These are phyloP conservation scores for Stachybotrys chlorohalonatus DNA, from an alignment of 2,329 filamentous ascomycete genomes.

Conservation along the genomic window DNA sequence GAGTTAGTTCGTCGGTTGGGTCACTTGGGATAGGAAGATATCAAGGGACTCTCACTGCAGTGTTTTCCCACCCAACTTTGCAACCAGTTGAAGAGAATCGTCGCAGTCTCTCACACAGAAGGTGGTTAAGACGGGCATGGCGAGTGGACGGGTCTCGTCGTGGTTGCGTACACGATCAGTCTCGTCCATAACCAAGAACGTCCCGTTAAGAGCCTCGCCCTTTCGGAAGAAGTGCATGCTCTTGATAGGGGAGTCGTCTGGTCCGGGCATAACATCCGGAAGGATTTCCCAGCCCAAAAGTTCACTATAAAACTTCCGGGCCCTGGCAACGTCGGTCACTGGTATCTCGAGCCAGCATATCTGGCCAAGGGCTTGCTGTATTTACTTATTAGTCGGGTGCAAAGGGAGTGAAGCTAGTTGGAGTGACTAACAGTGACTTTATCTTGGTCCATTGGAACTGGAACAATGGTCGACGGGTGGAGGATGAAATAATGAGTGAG, in stretches of 20 bases:
- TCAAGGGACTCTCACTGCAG: conserved; percentile 18
- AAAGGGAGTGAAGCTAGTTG: too few species aligned
- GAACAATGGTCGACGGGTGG: too few species aligned
- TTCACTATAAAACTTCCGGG: conserved; percentile 25
- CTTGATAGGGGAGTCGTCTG: conserved; percentile 14
- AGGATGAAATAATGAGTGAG: too few species aligned
- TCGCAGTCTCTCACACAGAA: conserved; percentile 23
- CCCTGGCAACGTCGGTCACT: conserved; percentile 22
- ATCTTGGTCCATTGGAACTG: too few species aligned
- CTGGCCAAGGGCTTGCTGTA: conserved; percentile 17
- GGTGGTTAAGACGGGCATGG: conserved; percentile 21
- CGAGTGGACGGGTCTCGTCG: conserved; percentile 11
- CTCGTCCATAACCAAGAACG: conserved; percentile 22
- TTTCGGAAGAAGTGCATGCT: conserved; percentile 24
- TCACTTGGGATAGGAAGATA: neutral
- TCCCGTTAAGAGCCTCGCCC: conserved; percentile 21
- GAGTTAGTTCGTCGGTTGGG: neutral
- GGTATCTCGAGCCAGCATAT: conserved; percentile 30
- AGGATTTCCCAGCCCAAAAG: conserved; percentile 24
- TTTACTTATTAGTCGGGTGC: neutral
- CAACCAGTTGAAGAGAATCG: conserved; percentile 18
- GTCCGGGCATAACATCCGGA: conserved; percentile 8
- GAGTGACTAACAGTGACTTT: too few species aligned
- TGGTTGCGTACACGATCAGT: conserved; percentile 17
- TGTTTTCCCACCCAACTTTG: conserved; percentile 20